A percentile compares a stretch with the other conserved stretches of the same genome.
Evolutionary conservation across 495 filamentous ascomycete species (phyloP).

Genomic region (Neurospora sp.): DNA sequence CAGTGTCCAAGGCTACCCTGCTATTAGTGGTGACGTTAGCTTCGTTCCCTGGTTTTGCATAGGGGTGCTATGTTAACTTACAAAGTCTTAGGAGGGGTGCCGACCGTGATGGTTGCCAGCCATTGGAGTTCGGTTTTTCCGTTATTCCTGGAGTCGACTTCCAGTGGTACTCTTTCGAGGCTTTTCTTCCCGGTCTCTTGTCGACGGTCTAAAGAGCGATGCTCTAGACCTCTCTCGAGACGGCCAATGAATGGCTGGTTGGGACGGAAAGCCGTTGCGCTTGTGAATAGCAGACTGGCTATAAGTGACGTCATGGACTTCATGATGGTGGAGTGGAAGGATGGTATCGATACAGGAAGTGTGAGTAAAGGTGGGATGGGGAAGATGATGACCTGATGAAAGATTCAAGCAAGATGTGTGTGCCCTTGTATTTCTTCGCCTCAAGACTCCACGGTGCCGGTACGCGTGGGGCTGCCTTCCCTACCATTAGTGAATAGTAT

Average conservation of each 20-base stretch:
- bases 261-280: background rate
- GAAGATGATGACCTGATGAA: background rate
- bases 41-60: background rate
- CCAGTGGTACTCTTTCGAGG: background rate
- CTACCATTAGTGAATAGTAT: too few species aligned
- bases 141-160: background rate
- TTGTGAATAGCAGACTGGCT: background rate
- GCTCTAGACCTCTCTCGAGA: background rate
- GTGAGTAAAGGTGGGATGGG: background rate
- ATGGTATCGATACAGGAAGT: background rate
- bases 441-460: too few species aligned
- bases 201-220: background rate
- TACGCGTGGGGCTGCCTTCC: too few species aligned
- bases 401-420: background rate
- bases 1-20: constrained; percentile 21
- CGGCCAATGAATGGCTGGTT: background rate
- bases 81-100: constrained; percentile 17
- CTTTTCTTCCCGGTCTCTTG: background rate
- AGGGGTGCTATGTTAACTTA: background rate
- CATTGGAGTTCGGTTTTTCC: constrained; percentile 12
- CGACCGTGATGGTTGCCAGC: constrained; percentile 15
- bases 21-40: background rate
- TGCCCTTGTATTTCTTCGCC: background rate
- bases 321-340: background rate
- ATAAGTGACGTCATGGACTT: background rate